Evolutionary conservation across 164 flowering plant genomes (phyloP), one percentile per base, ranked within the genome.

Genomic region (Cinnamomum chago): DNA sequence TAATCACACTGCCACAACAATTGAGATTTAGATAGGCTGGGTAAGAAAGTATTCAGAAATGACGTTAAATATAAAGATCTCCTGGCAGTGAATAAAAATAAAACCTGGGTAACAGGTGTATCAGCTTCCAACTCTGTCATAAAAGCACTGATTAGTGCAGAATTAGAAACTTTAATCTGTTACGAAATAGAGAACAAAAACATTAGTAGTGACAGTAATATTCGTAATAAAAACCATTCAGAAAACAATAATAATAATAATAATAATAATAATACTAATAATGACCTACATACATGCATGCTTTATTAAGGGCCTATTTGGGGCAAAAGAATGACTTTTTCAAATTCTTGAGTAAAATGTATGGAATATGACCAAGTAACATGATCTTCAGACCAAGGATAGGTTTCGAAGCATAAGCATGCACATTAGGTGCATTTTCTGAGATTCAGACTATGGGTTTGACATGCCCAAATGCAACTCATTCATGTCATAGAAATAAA

Each of bases 161-260:
- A 95, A 84, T 95, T 95, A 70, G 98, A 93, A 78, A 96, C 98
- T 79, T 96, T 94, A 58, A 96, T 91, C 99, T 95, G 89, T 50
- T 14, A 23, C 67, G 68, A n/a, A 60, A 22, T 66, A 71, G 28
- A 78, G 79, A 40, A 23, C 2, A 24, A 50, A 23, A 22, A 70
- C 10, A 9, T 40, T 40, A 40, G 47, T 40, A 40, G 47, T 40
- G 47, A 40, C 3, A 40, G 3, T 40, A 40, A 40, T 40, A 40
- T 7, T 40, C 11, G 10, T 40, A 7, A 40, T 40, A 40, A 40
- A 40, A 55, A 55, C 15, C 47, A 40, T 40, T 40, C 47, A 40
- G 47, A 40, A 35, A 55, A 14, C 2, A 55, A 18, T 18, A 17
- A 15, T 18, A 55, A 13, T 14, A 55, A 55, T 55, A 55, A 55